phyloP scores from a whole-genome alignment of 2,329 filamentous ascomycete species.

The Aspergillus awamori region DNA sequence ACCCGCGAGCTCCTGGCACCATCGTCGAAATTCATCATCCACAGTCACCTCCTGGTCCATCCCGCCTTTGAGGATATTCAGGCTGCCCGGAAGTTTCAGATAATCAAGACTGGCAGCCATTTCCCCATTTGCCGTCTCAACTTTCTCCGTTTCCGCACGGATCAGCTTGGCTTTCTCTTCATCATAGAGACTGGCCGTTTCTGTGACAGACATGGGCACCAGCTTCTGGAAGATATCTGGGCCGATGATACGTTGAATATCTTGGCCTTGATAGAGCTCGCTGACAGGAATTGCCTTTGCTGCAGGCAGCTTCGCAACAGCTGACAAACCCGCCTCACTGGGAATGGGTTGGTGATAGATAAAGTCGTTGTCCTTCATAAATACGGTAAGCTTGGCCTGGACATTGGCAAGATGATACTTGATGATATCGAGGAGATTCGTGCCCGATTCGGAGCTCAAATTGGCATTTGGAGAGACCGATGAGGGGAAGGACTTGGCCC shows the following conservation, averaged over 20 bases:
- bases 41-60: conserved; percentile 86
- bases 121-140: conserved; percentile 89
- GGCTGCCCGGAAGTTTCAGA: conserved; percentile 80
- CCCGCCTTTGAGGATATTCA: conserved; percentile 90
- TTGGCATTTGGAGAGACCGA: conserved; percentile 81
- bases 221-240: conserved; percentile 97
- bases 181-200: conserved; percentile 94
- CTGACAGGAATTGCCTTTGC: conserved; percentile 97
- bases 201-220: conserved; percentile 91
- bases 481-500: conserved; percentile 77
- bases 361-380: conserved; percentile 93
- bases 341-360: conserved; percentile 96
- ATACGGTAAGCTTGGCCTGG: conserved; percentile 75
- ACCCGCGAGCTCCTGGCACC: conserved; percentile 90
- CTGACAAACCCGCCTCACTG: conserved; percentile 75
- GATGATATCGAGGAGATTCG: conserved; percentile 74
- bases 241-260: conserved; percentile 94
- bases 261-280: conserved; percentile 94
- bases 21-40: conserved; percentile 87
- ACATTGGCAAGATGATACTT: conserved; percentile 80
- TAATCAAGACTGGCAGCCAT: conserved; percentile 96
- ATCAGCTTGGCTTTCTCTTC: conserved; percentile 98
- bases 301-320: conserved; percentile 87
- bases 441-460: conserved; percentile 75
- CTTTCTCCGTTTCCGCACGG: conserved; percentile 88